Base-by-base conservation (phyloP, 768 basidiomycete genomes). In the Boletus vermiculosoides region DNA sequence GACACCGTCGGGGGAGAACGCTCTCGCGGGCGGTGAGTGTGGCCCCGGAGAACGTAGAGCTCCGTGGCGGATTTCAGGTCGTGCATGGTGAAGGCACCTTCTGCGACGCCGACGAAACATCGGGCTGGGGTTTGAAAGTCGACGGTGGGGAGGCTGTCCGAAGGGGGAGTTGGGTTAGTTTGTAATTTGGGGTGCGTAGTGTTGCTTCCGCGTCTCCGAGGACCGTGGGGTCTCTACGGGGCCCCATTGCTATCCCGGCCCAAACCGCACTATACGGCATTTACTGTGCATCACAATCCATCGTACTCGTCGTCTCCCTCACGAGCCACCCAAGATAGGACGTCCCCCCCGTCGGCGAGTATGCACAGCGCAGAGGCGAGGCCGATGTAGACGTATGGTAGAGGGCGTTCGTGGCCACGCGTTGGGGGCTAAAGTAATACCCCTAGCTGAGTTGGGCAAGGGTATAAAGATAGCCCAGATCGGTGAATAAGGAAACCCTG, bases 11-110 rank as follows among this genome's bases (percentile, higher is more conserved):
- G 13, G 12, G 10, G 33, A 33, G 10, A 33, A 33, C 12, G 33
- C 33, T 3, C 33, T 33, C 5, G 33, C 12, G 33, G 33, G 13
- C 13, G 5, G 13, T 15, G 33, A 2, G 13, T 34, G 12, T 34
- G 13, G 12, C 92, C 88, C 63, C 98, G 94, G 11, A 99, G 83
- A 0, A 98, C 90, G 66, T 97, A 99, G 15, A 98, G 77, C 11
- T 96, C 84, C 1, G 91, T 98, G 0, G 94, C 94, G 0, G 94
- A 94, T 73, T 97, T 97, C 52, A 98, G 80, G 68, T 98, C 95
- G 68, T 96, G 98, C 87, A 97, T 93, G 56, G 92, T 81, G 51
- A 94, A 85, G 0, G 94, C 93, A 0, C 96, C 96, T 74, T 98
- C 96, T 54, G 83, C 85, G 0, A 95, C 95, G 1, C 96, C 96